Percentiles rank a stretch among this genome's conserved stretches.
These are phyloP conservation scores for Ophiostoma australiae DNA, from an alignment of 2,329 filamentous ascomycete genomes.

Conservation along the genomic window DNA sequence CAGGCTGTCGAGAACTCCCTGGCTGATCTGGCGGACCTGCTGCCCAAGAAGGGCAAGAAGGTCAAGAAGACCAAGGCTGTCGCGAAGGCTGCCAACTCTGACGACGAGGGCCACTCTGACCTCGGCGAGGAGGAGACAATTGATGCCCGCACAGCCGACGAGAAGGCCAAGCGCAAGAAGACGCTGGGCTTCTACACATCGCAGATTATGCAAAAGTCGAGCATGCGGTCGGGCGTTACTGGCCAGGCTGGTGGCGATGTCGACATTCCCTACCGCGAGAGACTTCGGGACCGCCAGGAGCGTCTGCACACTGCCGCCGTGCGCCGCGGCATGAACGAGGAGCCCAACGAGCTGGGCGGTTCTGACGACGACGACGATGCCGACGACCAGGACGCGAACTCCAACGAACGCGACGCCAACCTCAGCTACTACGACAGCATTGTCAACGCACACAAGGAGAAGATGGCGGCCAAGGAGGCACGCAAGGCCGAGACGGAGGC, in stretches of 20 bases:
- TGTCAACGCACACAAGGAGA: constrained; percentile 41
- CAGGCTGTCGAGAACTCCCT: constrained; percentile 65
- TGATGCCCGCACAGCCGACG: constrained; percentile 70
- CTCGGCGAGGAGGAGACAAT: constrained; percentile 86
- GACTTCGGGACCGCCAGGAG: constrained; percentile 77
- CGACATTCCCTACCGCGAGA: constrained; percentile 83
- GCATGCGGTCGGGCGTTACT: constrained; percentile 70
- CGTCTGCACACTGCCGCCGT: constrained; percentile 86
- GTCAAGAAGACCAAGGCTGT: constrained; percentile 34
- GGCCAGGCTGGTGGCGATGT: constrained; percentile 72
- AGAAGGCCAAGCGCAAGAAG: constrained; percentile 87
- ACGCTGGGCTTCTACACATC: constrained; percentile 96
- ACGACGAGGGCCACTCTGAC: constrained; percentile 65
- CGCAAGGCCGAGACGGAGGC: constrained; percentile 55
- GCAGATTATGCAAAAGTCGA: constrained; percentile 91
- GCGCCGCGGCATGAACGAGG: constrained; percentile 50
- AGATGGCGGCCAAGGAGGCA: constrained; percentile 67
- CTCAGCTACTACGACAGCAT: constrained; percentile 39
- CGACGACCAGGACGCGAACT: constrained; percentile 55
- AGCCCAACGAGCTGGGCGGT: constrained; percentile 55
- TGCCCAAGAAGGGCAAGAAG: constrained; percentile 45
- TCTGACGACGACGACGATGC: constrained; percentile 65
- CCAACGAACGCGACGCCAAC: constrained; percentile 75
- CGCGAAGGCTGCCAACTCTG: constrained; percentile 34
- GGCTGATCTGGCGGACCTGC: constrained; percentile 63